Evolutionary conservation across 441 rosid species (phyloP), one percentile per base, ranked within the genome.

Genomic region (Populus trichocarpa): DNA sequence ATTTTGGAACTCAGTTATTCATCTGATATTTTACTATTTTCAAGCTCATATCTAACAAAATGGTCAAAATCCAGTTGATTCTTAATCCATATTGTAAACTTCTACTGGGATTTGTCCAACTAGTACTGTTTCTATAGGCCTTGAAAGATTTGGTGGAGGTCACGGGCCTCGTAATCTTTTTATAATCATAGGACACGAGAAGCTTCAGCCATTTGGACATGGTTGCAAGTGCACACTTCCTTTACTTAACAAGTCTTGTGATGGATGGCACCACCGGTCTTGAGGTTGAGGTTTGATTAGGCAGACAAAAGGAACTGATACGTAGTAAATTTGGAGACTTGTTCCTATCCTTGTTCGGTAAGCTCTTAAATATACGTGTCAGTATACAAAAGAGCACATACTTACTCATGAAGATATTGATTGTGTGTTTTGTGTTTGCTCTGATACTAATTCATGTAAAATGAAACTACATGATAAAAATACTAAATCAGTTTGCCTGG

Each of bases 81-180:
- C 25, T 8, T 42, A 61, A 18, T 61, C 50, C 35, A 16, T 67
- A 46, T 30, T 30, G 10, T 23, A 26, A 61, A 16, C 38, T 59
- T 18, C 28, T 38, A 30, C 32, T 42, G 40, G 69, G 71, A 23
- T 66, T 46, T 38, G 69, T 69, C 76, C 70, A 70, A 36, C 46
- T 18, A 6, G 69, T 25, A 13, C 18, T 50, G 6, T 3, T 13
- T 42, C 61, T 36, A 36, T 14, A 61, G 40, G 46, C 59, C 50
- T 26, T 35, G 63, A 76, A 79, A 67, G 75, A 67, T 38, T 59
- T 26, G 61, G 33, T 33, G 59, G 46, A 67, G 23, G 25, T 71
- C 57, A 35, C 33, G 26, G 59, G 11, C 50, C 22, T 30, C n/a
- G 12, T 35, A 30, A 57, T 61, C 18, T 35, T 35, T 67, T 53